Conservation (phyloP, 495 filamentous ascomycete species). For the Tuber microsphaerosporum region DNA sequence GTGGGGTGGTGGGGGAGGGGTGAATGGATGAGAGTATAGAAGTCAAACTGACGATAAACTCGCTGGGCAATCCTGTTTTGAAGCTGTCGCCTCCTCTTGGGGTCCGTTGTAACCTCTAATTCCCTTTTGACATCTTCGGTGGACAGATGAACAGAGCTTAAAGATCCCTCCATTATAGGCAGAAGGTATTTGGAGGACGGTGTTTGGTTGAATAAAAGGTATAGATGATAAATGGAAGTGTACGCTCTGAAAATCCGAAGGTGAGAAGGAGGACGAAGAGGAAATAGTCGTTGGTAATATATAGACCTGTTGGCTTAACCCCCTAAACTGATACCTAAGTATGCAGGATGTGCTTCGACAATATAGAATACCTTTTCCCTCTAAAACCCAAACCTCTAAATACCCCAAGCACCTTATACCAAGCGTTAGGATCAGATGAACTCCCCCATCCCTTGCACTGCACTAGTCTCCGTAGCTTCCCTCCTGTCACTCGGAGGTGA, state of each 20-base stretch:
- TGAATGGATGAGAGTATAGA: not conserved
- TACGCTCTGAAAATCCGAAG: not conserved
- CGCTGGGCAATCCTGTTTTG: constrained; percentile 39
- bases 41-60: constrained; percentile 34
- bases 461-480: not conserved
- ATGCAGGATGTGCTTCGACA: not conserved
- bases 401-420: not conserved
- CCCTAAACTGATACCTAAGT: not conserved
- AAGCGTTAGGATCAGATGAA: not conserved
- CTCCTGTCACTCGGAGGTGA: not conserved
- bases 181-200: not conserved
- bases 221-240: not conserved
- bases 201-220: not conserved
- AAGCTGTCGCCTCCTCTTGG: constrained; percentile 28
- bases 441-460: not conserved
- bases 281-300: not conserved
- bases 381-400: not conserved
- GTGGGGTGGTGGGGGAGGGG: not conserved
- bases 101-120: constrained; percentile 20
- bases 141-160: constrained; percentile 5
- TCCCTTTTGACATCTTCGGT: constrained; percentile 29
- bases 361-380: not conserved
- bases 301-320: not conserved
- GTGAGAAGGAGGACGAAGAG: not conserved
- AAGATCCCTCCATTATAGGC: not conserved